A percentile compares a stretch with the other conserved stretches of the same genome.
Evolutionary conservation across 192 early-diverging fungal species (phyloP).

Genomic region (Backusella westeae): DNA sequence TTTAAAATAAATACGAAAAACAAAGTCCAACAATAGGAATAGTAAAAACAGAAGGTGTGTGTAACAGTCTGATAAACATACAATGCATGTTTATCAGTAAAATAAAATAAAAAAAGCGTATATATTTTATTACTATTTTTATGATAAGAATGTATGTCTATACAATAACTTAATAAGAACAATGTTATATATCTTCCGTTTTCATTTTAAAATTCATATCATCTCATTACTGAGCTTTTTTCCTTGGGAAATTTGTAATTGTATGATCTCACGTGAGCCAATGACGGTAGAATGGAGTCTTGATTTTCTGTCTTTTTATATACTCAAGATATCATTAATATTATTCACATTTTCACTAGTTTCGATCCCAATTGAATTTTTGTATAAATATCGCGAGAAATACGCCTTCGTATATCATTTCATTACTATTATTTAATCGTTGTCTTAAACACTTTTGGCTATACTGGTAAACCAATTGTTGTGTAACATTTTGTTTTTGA

Average conservation of each 20-base stretch:
- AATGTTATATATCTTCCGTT: background rate
- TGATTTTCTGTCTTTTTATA: background rate
- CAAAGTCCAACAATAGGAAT: background rate
- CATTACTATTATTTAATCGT: background rate
- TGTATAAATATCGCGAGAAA: background rate
- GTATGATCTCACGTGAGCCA: background rate
- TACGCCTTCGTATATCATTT: background rate
- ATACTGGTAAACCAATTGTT: background rate
- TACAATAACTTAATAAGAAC: background rate
- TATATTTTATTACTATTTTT: background rate
- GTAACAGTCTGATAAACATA: background rate
- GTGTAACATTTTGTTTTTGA: background rate
- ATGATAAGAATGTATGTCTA: background rate
- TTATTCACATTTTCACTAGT: background rate
- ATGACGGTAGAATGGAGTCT: background rate
- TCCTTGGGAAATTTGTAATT: background rate
- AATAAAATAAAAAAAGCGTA: background rate
- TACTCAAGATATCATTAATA: background rate
- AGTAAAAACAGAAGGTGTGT: background rate
- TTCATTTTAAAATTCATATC: background rate
- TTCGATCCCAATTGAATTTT: background rate
- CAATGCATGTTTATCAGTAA: background rate
- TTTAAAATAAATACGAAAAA: background rate
- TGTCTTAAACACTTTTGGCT: background rate
- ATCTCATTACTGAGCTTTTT: background rate